Evolutionary conservation across 164 flowering plant genomes (phyloP), one percentile per base, ranked within the genome.

Genomic region (Warburgia ugandensis): DNA sequence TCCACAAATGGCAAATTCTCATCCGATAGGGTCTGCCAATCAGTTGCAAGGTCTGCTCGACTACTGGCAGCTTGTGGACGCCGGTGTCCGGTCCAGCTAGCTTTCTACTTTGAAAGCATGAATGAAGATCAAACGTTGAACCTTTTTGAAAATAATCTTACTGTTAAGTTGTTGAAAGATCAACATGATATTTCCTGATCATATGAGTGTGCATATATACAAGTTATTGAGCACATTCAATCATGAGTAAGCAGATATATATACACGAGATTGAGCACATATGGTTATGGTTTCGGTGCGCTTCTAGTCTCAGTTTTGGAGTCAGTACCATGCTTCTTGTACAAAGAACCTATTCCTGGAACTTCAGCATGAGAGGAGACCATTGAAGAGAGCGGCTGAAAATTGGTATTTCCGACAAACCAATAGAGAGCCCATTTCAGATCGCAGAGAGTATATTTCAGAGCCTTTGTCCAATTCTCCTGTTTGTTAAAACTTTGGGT

Each of bases 401-500:
- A 94, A 55, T 81, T 78, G 9, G 97, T 86, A 51, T 78, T 94
- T 5, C 94, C 95, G 2, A 94, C 76, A 67, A 89, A 94, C 97
- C 97, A 89, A 67, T 62, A 89, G 53, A 94, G 86, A 45, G 88
- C 92, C 97, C 97, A 94, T 63, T 89, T 89, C 63, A 94, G 62
- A 71, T 94, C 69, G 75, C 97, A 86, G 50, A 94, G 90, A 1
- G 89, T 94, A 69, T 94, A 84, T 61, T 94, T 89, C 48, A 94
- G 86, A 68, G 99, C 95, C 73, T 86, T 94, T 20, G 99, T 94
- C 97, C 96, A 94, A 68, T 83, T 82, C 70, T 94, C 99, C 33
- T 74, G 97, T 66, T 89, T 94, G 70, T 84, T 88, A 77, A 94
- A 89, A 73, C 97, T 89, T 59, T 81, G 97, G 0, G 96, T 89